Base-by-base conservation (phyloP, 257 asterid genomes). In the Linaria vulgaris region DNA sequence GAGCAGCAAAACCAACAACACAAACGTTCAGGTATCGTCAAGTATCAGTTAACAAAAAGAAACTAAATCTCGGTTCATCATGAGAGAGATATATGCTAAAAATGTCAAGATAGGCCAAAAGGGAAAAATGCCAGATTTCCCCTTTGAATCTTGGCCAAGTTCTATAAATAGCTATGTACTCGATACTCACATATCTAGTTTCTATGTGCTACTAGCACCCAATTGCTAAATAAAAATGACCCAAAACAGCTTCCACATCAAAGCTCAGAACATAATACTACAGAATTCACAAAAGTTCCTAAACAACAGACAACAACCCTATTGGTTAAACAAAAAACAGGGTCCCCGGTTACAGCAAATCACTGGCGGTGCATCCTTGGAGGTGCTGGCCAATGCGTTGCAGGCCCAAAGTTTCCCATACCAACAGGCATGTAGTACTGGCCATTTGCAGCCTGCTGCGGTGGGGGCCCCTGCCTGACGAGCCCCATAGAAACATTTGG, bases 351-450 rank as follows among this genome's bases (percentile, higher is more conserved):
- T 58, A 55, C 19, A 20, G 43, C 58, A 52, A 11, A 61, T 85
- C 80, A 94, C 82, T 84, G 99, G 66, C 95, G 78, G 52, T 90
- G 88, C 51, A 83, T 83, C 17, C 95, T 88, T 9, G 94, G 95
- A 1, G 96, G 75, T 5, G 96, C 71, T 19, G 91, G 80, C 79
- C 83, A 95, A 79, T 83, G 97, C 73, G 79, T 3, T 11, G 41
- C 79, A 59, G 83, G 95, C 67, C 95, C 95, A 41, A 82, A 87
- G 60, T 85, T 90, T 57, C 97, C 99, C 12, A 83, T 64, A 20
- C 97, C 97, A 0, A 87, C 73, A 9, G 95, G 91, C 69, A 92
- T 78, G 56, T 82, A 94, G 71, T 70, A 90, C 57, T 85, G 87
- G 7, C 91, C 80, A 61, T 65, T 82, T 16, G 72, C 68, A 21